Conservation (phyloP, 2,329 filamentous ascomycete genomes). For the Fusarium armeniacum region DNA sequence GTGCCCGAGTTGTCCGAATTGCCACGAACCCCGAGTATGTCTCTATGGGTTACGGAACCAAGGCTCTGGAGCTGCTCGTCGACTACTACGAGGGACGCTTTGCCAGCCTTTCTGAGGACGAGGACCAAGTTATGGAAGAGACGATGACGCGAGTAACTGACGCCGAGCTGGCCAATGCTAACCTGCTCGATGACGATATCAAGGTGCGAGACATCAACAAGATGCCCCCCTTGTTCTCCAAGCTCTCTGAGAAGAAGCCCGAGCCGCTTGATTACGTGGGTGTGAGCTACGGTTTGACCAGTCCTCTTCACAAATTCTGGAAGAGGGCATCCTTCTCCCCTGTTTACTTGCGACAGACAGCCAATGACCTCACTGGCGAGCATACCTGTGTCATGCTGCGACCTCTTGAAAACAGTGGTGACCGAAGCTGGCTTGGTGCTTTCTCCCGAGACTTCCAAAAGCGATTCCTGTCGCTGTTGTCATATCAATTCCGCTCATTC, state of each 20-base stretch:
- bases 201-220: slow-evolving; percentile 89
- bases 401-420: slow-evolving; percentile 76
- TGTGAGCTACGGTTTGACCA: slow-evolving; percentile 93
- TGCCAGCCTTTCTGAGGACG: slow-evolving; percentile 82
- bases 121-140: slow-evolving; percentile 65
- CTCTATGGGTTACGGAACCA: slow-evolving; percentile 92
- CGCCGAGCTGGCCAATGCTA: slow-evolving; percentile 80
- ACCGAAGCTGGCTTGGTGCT: slow-evolving; percentile 87
- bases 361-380: slow-evolving; percentile 96
- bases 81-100: slow-evolving; percentile 98
- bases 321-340: slow-evolving; percentile 88
- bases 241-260: slow-evolving; percentile 84
- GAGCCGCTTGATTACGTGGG: slow-evolving; percentile 90
- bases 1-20: slow-evolving; percentile 91
- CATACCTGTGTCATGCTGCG: slow-evolving; percentile 98
- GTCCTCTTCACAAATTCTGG: slow-evolving; percentile 94
- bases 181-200: slow-evolving; percentile 87
- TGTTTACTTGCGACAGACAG: slow-evolving; percentile 93
- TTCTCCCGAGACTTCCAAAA: slow-evolving; percentile 95
- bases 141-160: slow-evolving; percentile 86
- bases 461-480: slow-evolving; percentile 90
- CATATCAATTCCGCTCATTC: slow-evolving; percentile 92
- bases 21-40: slow-evolving; percentile 96
- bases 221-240: slow-evolving; percentile 94
- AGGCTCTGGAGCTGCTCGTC: slow-evolving; percentile 85